A percentile compares a stretch with the other conserved stretches of the same genome.
These are phyloP conservation scores for Ogataea henricii DNA, from an alignment of 805 yeast species.

Conservation along the genomic window DNA sequence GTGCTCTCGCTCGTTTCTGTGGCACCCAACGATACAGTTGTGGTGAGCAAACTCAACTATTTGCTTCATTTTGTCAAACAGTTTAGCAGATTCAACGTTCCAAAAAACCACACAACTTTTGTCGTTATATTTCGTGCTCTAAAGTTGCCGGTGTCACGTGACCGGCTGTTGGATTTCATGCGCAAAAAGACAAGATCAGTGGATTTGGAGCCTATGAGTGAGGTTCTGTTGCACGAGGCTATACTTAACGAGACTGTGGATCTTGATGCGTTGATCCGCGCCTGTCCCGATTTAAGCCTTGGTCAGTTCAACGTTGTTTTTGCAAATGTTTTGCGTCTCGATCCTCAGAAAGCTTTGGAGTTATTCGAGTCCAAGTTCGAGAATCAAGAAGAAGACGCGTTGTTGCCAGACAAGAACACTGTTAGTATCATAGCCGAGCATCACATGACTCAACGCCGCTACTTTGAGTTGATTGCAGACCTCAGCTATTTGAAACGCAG, in stretches of 20 bases:
- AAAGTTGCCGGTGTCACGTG: constrained; percentile 6
- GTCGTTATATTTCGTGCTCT: constrained; percentile 12
- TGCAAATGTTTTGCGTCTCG: constrained; percentile 9
- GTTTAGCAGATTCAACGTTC: constrained; percentile 6
- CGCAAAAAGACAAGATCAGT: neutral
- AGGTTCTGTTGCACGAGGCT: constrained; percentile 6
- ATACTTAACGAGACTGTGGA: constrained; percentile 4
- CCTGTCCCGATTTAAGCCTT: constrained; percentile 2
- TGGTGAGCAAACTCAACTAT: constrained; percentile 7
- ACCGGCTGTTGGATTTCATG: constrained; percentile 4
- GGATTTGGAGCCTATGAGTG: constrained; percentile 7
- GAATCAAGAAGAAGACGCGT: neutral
- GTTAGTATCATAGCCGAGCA: constrained; percentile 8
- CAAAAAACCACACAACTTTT: constrained; percentile 13
- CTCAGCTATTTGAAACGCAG: constrained; percentile 8
- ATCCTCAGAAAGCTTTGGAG: constrained; percentile 3
- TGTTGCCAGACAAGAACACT: constrained; percentile 8
- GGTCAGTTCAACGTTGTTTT: constrained; percentile 8
- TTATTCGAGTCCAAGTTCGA: constrained; percentile 14
- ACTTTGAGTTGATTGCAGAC: constrained; percentile 6
- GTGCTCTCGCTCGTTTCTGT: constrained; percentile 4
- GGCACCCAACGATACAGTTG: neutral
- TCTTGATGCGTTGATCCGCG: constrained; percentile 1
- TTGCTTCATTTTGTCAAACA: constrained; percentile 3
- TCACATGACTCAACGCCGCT: constrained; percentile 5